Evolutionary conservation across 169 alveolate genomes (phyloP), one percentile per base, ranked within the genome.

Genomic region (Plasmodium billcollinsi): DNA sequence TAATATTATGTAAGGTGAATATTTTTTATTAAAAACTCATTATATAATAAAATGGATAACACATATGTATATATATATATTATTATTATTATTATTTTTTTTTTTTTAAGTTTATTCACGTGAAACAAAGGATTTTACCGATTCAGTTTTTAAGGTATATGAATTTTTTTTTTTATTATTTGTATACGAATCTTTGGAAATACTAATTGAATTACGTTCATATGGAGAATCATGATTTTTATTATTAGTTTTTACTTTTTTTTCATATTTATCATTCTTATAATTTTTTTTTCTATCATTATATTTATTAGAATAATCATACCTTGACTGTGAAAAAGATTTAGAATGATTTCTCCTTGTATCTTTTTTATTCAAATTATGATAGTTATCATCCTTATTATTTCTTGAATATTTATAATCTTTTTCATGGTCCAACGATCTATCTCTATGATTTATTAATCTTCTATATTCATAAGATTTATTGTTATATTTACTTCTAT

Each of bases 241-340:
- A 14, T 69, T 69, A 45, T 39, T 80, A 12, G 52, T 80, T 14
- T 80, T 63, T 29, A 39, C 56, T 54, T 80, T 80, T 54, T 80
- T 80, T 20, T 80, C 90, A 58, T 69, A 67, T 63, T 80, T 80
- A 26, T 80, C 83, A 52, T 58, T 52, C 49, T 66, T 80, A n/a
- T 80, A 52, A 26, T 66, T 67, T 54, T 69, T 80, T 20, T 59
- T 58, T 43, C 70, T 80, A 24, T 71, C 50, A 24, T 14, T 61
- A 69, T 80, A 80, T 80, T 58, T 67, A 67, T 47, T 47, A 26
- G 90, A 80, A 18, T 58, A 56, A 39, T 67, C 21, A 70, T 54
- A 8, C 67, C 83, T 80, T 69, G 21, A 45, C 9, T 39, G 73
- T 39, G 90, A 80, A 59, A 5, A 33, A 24, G 72, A 54, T 54